Evolutionary conservation across 192 early-diverging fungal species (phyloP).

Genomic region (Entomortierella parvispora): DNA sequence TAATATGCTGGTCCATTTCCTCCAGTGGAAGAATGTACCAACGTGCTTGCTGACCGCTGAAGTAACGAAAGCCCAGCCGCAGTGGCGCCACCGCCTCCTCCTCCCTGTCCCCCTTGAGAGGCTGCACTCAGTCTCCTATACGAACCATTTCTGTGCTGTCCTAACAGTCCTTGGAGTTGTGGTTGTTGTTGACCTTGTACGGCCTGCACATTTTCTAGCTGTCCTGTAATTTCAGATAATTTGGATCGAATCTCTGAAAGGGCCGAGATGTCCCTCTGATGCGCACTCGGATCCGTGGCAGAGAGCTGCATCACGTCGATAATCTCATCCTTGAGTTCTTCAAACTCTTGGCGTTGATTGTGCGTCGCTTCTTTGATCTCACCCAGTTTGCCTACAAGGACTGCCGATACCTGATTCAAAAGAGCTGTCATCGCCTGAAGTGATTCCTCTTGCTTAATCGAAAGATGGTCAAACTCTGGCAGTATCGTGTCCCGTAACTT

Average conservation of each 20-base stretch:
- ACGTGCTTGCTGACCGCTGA: slow-evolving; percentile 40
- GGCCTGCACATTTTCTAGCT: slow-evolving; percentile 28
- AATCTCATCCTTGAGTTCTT: slow-evolving; percentile 52
- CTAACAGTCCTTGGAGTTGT: background rate
- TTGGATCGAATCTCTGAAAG: slow-evolving; percentile 46
- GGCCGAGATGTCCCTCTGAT: slow-evolving; percentile 36
- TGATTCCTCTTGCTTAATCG: slow-evolving; percentile 41
- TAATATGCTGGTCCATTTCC: slow-evolving; percentile 16
- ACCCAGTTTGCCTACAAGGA: slow-evolving; percentile 20
- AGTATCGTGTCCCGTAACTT: slow-evolving; percentile 40
- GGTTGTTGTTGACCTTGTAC: background rate
- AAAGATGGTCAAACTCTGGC: slow-evolving; percentile 46
- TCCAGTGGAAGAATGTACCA: slow-evolving; percentile 17
- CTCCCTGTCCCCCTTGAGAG: background rate
- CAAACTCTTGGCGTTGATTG: slow-evolving; percentile 43
- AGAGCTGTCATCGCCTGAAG: slow-evolving; percentile 50
- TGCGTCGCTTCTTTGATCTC: slow-evolving; percentile 47
- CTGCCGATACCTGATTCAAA: slow-evolving; percentile 53
- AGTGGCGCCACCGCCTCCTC: slow-evolving; percentile 15
- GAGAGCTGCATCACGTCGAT: slow-evolving; percentile 51
- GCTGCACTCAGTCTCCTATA: background rate
- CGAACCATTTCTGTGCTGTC: background rate
- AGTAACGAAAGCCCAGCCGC: slow-evolving; percentile 34
- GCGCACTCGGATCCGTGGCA: slow-evolving; percentile 40
- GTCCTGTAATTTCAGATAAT: slow-evolving; percentile 32